Base-by-base conservation (phyloP, 139 green algal species). In the Chlorella vulgaris region DNA sequence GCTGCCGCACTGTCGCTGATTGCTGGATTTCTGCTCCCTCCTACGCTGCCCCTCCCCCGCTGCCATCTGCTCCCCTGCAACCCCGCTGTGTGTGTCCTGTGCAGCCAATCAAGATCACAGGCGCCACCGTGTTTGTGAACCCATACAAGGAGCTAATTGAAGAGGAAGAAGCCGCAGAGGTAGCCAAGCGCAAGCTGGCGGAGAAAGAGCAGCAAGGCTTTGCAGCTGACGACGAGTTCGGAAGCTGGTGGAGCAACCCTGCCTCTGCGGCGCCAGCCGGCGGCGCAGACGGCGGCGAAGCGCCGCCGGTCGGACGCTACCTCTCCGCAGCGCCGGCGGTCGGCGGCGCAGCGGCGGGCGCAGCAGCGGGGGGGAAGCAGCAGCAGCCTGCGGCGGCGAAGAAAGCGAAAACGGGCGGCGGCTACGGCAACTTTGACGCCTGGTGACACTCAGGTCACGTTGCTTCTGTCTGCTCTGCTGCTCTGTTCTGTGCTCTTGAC, bases 71-170 rank as follows among this genome's bases (percentile, higher is more conserved):
- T 65, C 18, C 22, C n/a, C 18, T n/a, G n/a, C n/a, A n/a, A n/a
- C n/a, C n/a, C n/a, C n/a, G n/a, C n/a, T n/a, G n/a, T n/a, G n/a
- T 31, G 28, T 22, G 19, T 70, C 2, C 40, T 1, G 24, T 68
- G 53, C 75, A 93, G 58, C 85, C 92, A 4, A 93, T 98, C 80
- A 89, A 75, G 31, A 96, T 98, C 80, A 92, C 83, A 62, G 87
- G 86, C 8, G 86, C 85, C 28, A 92, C 87, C 38, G 86, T 98
- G n/a, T 99, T 98, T 87, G 92, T 92, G 24, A 96, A 99, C 85
- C 96, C 96, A 18, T 99, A 96, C 83, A 89, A 89, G 62, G 96
- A 99, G 36, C 83, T 95, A 85, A 85, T 93, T 40, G 88, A 95
- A 60, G 90, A 92, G 55, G 86, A 96, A 81, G 74, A 82, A 15